Conservation (phyloP, 345 rosid genomes). For the Salix caprea region DNA sequence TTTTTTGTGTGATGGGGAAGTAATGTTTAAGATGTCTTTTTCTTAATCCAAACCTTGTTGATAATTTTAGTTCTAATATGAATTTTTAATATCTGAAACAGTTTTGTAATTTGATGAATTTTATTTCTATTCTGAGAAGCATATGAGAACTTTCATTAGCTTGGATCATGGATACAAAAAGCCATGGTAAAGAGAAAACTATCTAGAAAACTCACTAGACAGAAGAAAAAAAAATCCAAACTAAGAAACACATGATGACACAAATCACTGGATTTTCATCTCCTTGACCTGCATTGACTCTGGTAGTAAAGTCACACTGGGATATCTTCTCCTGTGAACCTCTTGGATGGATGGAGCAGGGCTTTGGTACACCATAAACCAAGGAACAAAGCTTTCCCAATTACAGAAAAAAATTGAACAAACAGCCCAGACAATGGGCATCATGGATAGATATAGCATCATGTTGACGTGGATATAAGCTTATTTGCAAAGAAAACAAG, state of each 20-base stretch:
- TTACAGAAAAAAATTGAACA: background rate
- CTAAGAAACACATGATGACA: background rate
- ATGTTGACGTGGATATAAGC: background rate
- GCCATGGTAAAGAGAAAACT: background rate
- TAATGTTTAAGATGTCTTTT: background rate
- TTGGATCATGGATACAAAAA: background rate
- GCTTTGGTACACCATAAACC: background rate
- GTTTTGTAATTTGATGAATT: background rate
- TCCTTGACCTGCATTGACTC: background rate
- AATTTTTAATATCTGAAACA: background rate
- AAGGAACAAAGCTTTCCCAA: background rate
- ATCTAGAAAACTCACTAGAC: background rate
- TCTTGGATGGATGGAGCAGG: background rate
- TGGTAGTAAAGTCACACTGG: background rate
- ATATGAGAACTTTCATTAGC: background rate
- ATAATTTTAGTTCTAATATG: background rate
- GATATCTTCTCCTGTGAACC: background rate
- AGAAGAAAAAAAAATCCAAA: background rate
- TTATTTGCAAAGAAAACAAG: background rate
- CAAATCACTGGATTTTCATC: background rate
- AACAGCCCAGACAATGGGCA: background rate
- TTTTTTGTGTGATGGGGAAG: background rate
- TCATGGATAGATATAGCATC: background rate
- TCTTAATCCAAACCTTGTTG: background rate
- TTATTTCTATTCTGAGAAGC: background rate